phyloP scores from a whole-genome alignment of 2,329 filamentous ascomycete species.

The Pleochaeta shiraiana region DNA sequence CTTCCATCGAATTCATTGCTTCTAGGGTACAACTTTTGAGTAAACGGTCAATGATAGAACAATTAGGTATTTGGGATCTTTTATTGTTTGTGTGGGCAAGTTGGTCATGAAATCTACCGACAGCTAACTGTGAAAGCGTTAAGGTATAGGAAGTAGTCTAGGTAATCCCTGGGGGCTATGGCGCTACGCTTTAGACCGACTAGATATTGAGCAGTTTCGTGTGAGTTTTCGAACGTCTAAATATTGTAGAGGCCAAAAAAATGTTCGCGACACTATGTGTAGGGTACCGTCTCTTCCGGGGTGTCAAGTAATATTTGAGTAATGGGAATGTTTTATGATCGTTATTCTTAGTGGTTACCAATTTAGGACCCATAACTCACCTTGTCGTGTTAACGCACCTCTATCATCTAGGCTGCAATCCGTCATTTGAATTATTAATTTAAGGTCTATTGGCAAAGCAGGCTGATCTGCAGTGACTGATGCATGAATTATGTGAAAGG shows the following conservation, averaged over 20 bases:
- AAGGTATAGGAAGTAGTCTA: not conserved
- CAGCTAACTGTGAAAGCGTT: constrained; percentile 2
- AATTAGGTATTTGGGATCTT: constrained; percentile 2
- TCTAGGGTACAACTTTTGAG: not conserved
- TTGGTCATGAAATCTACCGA: constrained; percentile 3
- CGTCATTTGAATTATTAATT: not conserved
- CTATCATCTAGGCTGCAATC: constrained; percentile 4
- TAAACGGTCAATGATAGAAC: constrained; percentile 5
- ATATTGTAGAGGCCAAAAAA: constrained; percentile 4
- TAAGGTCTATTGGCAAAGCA: not conserved
- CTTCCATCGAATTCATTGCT: constrained; percentile 2
- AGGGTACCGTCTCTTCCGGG: constrained; percentile 2
- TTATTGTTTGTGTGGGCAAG: not conserved
- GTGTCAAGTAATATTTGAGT: constrained; percentile 1
- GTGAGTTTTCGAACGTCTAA: not conserved
- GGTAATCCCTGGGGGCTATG: not conserved
- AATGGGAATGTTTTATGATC: not conserved
- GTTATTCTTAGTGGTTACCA: not conserved
- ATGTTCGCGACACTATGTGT: not conserved
- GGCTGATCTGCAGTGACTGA: not conserved
- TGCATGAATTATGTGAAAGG: constrained; percentile 4
- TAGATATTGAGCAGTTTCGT: not conserved
- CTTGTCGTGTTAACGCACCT: constrained; percentile 3
- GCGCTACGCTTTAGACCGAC: not conserved
- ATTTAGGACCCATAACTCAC: not conserved